Conservation (phyloP, 2,329 filamentous ascomycete species). For the Penicillium sp. region DNA sequence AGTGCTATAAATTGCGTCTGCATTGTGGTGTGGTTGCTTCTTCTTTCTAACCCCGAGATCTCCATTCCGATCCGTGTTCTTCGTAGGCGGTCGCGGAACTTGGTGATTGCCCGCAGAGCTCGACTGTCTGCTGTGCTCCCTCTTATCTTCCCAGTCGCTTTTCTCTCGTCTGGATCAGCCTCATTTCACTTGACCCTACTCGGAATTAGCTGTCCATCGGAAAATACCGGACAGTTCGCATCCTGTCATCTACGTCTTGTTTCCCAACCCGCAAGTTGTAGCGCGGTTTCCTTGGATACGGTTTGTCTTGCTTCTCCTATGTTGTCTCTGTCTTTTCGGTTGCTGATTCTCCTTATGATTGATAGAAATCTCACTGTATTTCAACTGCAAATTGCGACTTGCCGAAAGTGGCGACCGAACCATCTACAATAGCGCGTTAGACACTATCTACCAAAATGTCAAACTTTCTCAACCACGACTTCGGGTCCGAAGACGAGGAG, state of each 20-base stretch:
- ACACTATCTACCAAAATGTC: constrained; percentile 36
- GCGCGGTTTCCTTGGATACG: constrained; percentile 5
- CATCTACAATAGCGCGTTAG: background rate
- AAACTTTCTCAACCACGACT: constrained; percentile 52
- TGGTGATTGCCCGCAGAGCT: constrained; percentile 18
- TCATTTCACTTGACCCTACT: background rate
- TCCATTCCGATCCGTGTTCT: background rate
- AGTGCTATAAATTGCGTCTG: background rate
- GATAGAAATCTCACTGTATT: background rate
- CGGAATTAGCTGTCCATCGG: background rate
- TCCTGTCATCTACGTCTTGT: background rate
- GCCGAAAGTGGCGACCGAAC: background rate
- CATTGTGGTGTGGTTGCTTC: background rate
- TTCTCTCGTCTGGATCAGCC: background rate
- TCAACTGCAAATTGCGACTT: background rate
- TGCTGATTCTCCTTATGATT: background rate
- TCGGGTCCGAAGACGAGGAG: constrained; percentile 68
- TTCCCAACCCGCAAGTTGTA: background rate
- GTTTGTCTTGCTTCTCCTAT: background rate
- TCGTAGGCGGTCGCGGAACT: constrained; percentile 11
- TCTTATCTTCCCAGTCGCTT: background rate
- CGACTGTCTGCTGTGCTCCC: constrained; percentile 6
- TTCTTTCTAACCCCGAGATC: background rate
- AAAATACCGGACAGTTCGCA: background rate
- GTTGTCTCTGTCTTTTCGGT: background rate